Conservation (phyloP, 495 filamentous ascomycete genomes). For the Viridothelium virens region DNA sequence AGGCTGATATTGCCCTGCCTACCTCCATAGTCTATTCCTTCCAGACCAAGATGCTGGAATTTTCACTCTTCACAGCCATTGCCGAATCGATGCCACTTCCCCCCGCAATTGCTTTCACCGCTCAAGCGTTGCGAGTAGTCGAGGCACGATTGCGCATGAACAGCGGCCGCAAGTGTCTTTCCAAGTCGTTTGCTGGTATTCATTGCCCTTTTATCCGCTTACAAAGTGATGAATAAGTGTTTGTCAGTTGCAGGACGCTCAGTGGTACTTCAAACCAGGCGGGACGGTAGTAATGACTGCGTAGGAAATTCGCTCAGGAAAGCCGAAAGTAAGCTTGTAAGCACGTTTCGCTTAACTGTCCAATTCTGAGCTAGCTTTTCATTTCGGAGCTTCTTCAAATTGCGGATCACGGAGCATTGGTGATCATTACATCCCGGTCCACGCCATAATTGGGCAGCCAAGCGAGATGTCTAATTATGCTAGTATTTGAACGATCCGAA, state of each 20-base stretch:
- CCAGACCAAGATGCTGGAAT: neutral
- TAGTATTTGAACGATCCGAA: too few species aligned
- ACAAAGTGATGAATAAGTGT: constrained; percentile 1
- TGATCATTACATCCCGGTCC: too few species aligned
- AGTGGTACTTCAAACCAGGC: neutral
- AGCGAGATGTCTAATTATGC: too few species aligned
- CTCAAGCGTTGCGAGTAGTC: neutral
- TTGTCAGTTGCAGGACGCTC: neutral
- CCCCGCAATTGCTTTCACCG: neutral
- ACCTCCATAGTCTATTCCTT: neutral
- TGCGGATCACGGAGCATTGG: too few species aligned
- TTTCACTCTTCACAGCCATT: neutral
- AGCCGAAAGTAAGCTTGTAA: too few species aligned
- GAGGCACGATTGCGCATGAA: neutral
- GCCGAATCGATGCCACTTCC: neutral
- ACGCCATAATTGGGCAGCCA: too few species aligned
- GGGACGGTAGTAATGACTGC: too few species aligned
- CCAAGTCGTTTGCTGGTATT: neutral
- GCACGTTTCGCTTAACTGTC: too few species aligned
- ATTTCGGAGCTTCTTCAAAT: too few species aligned
- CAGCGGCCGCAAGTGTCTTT: neutral
- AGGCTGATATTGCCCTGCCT: neutral
- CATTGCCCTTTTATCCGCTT: neutral
- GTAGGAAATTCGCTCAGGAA: too few species aligned
- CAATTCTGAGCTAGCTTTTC: too few species aligned